A percentile compares a stretch with the other conserved stretches of the same genome.
phyloP scores from a whole-genome alignment of 306 rosid genomes.

The Rosa lucieae region DNA sequence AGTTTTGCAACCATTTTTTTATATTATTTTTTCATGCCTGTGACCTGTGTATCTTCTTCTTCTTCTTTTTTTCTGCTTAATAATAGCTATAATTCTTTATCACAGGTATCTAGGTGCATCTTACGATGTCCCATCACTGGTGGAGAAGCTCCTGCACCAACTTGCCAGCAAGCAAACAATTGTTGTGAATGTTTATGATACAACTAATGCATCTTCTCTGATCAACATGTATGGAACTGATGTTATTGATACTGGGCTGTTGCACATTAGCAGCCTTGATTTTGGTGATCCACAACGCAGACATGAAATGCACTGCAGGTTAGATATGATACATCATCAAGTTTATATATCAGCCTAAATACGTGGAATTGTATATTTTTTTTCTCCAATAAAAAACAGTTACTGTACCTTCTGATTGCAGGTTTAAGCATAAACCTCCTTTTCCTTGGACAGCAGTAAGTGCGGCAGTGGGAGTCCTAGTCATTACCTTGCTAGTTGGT shows the following conservation, averaged over 20 bases:
- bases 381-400: slow-evolving; percentile 6
- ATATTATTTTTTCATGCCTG: not conserved
- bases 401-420: slow-evolving; percentile 27
- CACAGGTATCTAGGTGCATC: slow-evolving; percentile 93
- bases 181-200: slow-evolving; percentile 92
- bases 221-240: slow-evolving; percentile 89
- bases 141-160: slow-evolving; percentile 96
- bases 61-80: not conserved
- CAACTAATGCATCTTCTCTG: slow-evolving; percentile 66
- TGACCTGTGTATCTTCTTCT: not conserved
- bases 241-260: slow-evolving; percentile 72
- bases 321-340: slow-evolving; percentile 27
- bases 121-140: slow-evolving; percentile 90
- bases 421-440: slow-evolving; percentile 80
- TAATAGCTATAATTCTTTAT: slow-evolving; percentile 13
- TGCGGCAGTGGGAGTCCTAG: slow-evolving; percentile 62
- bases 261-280: slow-evolving; percentile 67
- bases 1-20: slow-evolving; percentile 24
- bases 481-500: slow-evolving; percentile 79
- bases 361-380: slow-evolving; percentile 18
- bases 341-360: slow-evolving; percentile 13
- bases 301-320: slow-evolving; percentile 99
- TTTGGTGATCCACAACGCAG: slow-evolving; percentile 95
- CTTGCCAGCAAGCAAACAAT: slow-evolving; percentile 98
- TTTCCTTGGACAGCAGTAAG: slow-evolving; percentile 75